Percentiles rank a stretch among this genome's conserved stretches.
Evolutionary conservation across 129 eudicot species (phyloP).

Genomic region (Chrysanthemum makinoi): DNA sequence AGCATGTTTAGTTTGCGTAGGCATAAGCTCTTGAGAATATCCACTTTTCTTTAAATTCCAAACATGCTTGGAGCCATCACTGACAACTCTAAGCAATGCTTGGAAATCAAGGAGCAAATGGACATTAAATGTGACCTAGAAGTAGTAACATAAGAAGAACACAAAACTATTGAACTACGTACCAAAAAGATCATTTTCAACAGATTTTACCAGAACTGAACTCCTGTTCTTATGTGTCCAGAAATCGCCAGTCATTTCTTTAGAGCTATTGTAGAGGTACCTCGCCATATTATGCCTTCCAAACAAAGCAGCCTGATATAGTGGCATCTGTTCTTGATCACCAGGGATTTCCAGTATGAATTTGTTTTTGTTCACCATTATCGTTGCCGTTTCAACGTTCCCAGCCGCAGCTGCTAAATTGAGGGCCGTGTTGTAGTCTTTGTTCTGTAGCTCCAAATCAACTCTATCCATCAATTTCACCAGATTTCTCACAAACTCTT

Average conservation of each 20-base stretch:
- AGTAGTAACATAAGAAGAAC: too few relatives aligned
- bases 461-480: not conserved
- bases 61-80: too few relatives aligned
- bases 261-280: constrained; percentile 19
- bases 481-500: too few relatives aligned
- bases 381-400: constrained; percentile 12
- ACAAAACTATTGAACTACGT: not conserved
- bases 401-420: constrained; percentile 41
- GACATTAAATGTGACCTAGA: too few relatives aligned
- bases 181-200: constrained; percentile 30
- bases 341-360: constrained; percentile 20
- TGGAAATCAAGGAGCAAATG: too few relatives aligned
- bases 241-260: not conserved
- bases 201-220: constrained; percentile 18
- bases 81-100: too few relatives aligned
- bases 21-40: too few relatives aligned
- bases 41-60: too few relatives aligned
- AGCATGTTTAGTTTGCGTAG: too few relatives aligned
- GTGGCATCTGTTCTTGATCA: constrained; percentile 1
- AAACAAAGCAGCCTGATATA: not conserved
- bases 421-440: constrained; percentile 25
- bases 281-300: constrained; percentile 29
- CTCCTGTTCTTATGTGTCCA: constrained; percentile 17
- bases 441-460: not conserved
- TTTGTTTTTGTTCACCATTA: too few relatives aligned